Percentiles rank a stretch among this genome's conserved stretches.
Conservation (phyloP, 108 stramenopile genomes). For the Epithemia pelagica region DNA sequence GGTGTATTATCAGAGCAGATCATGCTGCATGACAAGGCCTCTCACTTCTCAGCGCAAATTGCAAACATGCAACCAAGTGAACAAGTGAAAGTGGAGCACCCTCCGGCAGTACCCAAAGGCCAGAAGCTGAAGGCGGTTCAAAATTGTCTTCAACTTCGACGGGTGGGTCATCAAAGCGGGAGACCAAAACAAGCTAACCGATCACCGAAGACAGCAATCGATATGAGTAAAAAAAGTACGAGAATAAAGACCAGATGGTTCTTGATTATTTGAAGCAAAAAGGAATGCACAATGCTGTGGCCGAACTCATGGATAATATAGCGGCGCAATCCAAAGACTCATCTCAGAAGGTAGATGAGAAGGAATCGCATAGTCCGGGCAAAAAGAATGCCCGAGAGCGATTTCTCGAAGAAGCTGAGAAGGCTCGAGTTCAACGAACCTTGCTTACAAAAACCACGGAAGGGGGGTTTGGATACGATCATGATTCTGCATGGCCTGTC, state of each 20-base stretch:
- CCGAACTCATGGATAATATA: constrained; percentile 32
- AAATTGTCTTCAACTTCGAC: background rate
- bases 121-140: background rate
- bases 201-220: too few species aligned
- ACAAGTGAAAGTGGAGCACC: background rate
- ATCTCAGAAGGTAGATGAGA: too few species aligned
- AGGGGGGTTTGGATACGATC: constrained; percentile 75
- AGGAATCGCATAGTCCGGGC: background rate
- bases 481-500: constrained; percentile 64
- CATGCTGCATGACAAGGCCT: too few species aligned
- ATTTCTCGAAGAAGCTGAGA: background rate
- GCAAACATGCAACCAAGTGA: background rate
- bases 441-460: constrained; percentile 32
- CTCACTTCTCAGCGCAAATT: too few species aligned
- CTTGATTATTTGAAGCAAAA: constrained; percentile 61
- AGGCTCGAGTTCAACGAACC: background rate
- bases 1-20: too few species aligned
- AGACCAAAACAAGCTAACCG: too few species aligned
- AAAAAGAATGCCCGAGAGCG: constrained; percentile 16
- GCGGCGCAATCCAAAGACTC: too few species aligned
- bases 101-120: background rate
- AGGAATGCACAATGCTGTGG: constrained; percentile 50
- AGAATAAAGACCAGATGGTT: constrained; percentile 37
- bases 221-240: too few species aligned
- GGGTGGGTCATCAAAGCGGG: background rate